Base-by-base conservation (phyloP, 306 rosid genomes). In the Ormosia emarginata region DNA sequence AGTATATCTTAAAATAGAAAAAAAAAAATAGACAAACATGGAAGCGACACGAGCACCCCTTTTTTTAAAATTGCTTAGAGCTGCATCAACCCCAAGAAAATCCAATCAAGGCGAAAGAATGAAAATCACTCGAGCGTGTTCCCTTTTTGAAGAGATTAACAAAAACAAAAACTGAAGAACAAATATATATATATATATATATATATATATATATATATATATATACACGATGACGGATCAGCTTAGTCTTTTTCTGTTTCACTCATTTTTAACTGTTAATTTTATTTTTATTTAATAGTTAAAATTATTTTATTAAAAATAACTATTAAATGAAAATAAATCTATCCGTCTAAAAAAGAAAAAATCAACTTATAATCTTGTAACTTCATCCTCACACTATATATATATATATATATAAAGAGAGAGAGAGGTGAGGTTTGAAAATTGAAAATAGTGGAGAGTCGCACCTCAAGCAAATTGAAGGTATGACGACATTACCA, bases 1-100 rank as follows among this genome's bases (percentile, higher is more conserved):
- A 62, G 55, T 49, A 43, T 53, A 24, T 13, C 80, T 32, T 64
- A 32, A 81, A 73, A 65, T 81, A 56, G 85, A 75, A 1, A 24
- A 24, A 24, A 75, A 74, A 33, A 65, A 52, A 44, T 12, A 18
- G 77, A 82, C 77, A 75, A 82, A 64, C 46, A 50, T 33, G 15
- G n/a, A 78, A 65, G 30, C 43, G 14, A 47, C 67, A 49, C 62
- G 49, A 44, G 0, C 79, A 50, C 50, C 70, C 70, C 11, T 52
- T 62, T 1, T 72, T 62, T 64, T 32, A 32, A 78, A 11, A 5
- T 36, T 46, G 52, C 47, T 61, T 46, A 59, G 6, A 39, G 39
- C 84, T 40, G 30, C 30, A 72, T 39, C 71, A 72, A 65, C 17
- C 39, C 56, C 55, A 55, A 6, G 13, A 71, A 78, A 55, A 15